Percentiles rank a stretch among this genome's conserved stretches.
phyloP scores from a whole-genome alignment of 805 yeast genomes.

The Torulaspora microellipsoides region DNA sequence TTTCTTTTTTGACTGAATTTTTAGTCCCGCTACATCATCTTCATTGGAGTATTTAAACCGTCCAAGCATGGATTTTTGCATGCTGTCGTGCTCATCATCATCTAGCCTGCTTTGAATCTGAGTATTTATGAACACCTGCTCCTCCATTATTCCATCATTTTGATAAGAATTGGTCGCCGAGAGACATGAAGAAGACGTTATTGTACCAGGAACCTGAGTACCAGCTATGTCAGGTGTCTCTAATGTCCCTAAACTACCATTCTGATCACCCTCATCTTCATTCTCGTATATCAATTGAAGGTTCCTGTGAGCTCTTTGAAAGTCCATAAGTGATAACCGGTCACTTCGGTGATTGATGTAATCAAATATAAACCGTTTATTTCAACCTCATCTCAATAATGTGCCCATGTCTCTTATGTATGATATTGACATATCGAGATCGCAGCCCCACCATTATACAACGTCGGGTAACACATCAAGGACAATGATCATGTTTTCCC shows the following conservation, averaged over 20 bases:
- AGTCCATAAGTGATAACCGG: slow-evolving; percentile 19
- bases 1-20: not conserved
- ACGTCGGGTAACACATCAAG: too few species aligned
- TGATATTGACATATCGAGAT: too few species aligned
- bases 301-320: slow-evolving; percentile 26
- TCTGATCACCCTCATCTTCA: slow-evolving; percentile 4
- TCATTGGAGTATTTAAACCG: slow-evolving; percentile 21
- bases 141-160: not conserved
- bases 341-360: too few species aligned
- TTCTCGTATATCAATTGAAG: slow-evolving; percentile 17
- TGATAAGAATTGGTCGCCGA: not conserved
- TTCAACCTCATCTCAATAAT: too few species aligned
- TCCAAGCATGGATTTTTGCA: slow-evolving; percentile 15
- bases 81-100: slow-evolving; percentile 21
- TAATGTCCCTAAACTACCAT: slow-evolving; percentile 1
- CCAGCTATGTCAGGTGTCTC: slow-evolving; percentile 3
- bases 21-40: not conserved
- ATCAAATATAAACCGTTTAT: too few species aligned
- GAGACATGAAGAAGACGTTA: slow-evolving; percentile 5
- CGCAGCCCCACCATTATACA: too few species aligned
- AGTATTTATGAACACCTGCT: slow-evolving; percentile 26
- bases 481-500: too few species aligned
- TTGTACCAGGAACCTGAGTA: slow-evolving; percentile 16
- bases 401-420: too few species aligned
- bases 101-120: slow-evolving; percentile 33